These are phyloP conservation scores for Fusarium sp. DNA, from an alignment of 2,329 filamentous ascomycete species.

Conservation along the genomic window DNA sequence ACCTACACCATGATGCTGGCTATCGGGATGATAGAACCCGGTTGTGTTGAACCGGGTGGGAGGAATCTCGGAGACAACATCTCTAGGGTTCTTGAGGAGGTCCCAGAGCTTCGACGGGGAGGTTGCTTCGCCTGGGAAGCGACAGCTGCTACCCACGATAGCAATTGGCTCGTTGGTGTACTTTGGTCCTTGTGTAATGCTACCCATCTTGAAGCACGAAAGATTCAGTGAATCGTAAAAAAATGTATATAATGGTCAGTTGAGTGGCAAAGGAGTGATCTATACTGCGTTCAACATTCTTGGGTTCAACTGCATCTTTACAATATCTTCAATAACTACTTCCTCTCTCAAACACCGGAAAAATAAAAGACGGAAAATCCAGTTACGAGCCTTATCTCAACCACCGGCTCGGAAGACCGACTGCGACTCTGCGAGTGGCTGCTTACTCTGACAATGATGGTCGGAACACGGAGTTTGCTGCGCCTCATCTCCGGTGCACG, in stretches of 20 bases:
- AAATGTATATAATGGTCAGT: neutral
- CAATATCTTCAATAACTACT: too few species aligned
- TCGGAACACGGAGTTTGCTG: neutral
- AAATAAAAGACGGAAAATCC: neutral
- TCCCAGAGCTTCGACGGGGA: constrained; percentile 17
- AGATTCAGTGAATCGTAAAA: neutral
- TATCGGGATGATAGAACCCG: neutral
- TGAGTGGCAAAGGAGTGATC: neutral
- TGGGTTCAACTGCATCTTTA: neutral
- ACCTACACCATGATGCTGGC: neutral
- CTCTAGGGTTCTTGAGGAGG: neutral
- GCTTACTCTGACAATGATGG: neutral
- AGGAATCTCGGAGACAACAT: neutral
- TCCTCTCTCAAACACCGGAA: accelerated
- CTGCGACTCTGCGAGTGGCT: neutral
- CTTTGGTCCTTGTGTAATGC: neutral
- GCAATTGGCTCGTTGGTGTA: constrained; percentile 16
- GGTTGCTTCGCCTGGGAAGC: constrained; percentile 7
- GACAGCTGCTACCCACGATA: constrained; percentile 11
- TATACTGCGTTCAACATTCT: neutral
- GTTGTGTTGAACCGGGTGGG: neutral
- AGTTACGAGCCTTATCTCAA: too few species aligned
- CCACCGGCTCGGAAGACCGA: neutral
- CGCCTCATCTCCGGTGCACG: neutral
- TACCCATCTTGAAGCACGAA: neutral